Percentiles rank a stretch among this genome's conserved stretches.
phyloP scores from a whole-genome alignment of 2,329 filamentous ascomycete species.

The Periglandula ipomoeae region DNA sequence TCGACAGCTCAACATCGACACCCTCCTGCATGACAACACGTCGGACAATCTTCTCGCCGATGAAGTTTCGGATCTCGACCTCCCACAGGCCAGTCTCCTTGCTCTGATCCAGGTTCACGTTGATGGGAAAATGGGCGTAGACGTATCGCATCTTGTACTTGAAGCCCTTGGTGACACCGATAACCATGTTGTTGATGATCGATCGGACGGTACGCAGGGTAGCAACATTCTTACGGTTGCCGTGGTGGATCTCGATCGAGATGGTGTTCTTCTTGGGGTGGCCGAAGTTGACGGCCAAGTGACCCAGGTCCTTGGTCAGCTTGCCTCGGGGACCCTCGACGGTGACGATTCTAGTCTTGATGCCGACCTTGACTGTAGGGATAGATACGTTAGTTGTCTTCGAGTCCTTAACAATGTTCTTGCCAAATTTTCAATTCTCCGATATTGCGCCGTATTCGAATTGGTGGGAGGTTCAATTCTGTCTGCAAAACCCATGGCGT shows the following conservation, averaged over 20 bases:
- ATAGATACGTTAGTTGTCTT: slow-evolving; percentile 19
- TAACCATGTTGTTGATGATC: slow-evolving; percentile 97
- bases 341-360: slow-evolving; percentile 93
- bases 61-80: slow-evolving; percentile 99
- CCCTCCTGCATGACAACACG: slow-evolving; percentile 80
- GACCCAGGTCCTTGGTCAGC: slow-evolving; percentile 92
- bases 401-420: too few species aligned
- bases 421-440: not conserved
- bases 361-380: slow-evolving; percentile 81
- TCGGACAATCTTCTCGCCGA: slow-evolving; percentile 99
- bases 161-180: slow-evolving; percentile 97
- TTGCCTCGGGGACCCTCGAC: slow-evolving; percentile 98
- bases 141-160: slow-evolving; percentile 99
- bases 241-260: slow-evolving; percentile 98
- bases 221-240: slow-evolving; percentile 93
- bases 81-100: slow-evolving; percentile 76
- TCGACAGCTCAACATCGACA: slow-evolving; percentile 83
- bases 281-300: slow-evolving; percentile 93
- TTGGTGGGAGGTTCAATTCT: not conserved
- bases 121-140: slow-evolving; percentile 99
- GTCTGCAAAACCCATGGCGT: not conserved
- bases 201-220: slow-evolving; percentile 96
- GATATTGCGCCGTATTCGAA: slow-evolving; percentile 1
- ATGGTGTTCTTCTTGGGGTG: slow-evolving; percentile 77
- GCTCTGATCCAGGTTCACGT: slow-evolving; percentile 99